Percentiles rank a stretch among this genome's conserved stretches.
These are phyloP conservation scores for Rhodomyrtus psidioides DNA, from an alignment of 441 rosid species.

Conservation along the genomic window DNA sequence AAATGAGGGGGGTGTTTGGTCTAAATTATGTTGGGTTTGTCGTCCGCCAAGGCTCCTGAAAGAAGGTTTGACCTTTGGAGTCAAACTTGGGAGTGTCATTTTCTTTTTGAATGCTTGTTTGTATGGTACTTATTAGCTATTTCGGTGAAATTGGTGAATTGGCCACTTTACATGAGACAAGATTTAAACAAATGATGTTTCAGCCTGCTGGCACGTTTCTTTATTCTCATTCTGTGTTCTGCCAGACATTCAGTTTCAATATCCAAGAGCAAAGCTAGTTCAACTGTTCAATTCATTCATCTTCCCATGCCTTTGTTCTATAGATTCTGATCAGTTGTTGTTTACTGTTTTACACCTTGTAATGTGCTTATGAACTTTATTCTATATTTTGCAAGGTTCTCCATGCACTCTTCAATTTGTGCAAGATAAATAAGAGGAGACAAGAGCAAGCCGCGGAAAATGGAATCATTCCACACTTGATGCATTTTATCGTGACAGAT, in stretches of 20 bases:
- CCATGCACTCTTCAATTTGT: conserved; percentile 84
- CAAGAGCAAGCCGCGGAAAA: conserved; percentile 99
- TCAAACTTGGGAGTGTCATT: background rate
- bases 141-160: background rate
- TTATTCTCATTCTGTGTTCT: background rate
- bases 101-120: background rate
- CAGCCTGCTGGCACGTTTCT: background rate
- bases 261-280: background rate
- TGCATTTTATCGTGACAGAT: conserved; percentile 72
- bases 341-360: background rate
- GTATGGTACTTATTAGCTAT: background rate
- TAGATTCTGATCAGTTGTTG: background rate
- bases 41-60: background rate
- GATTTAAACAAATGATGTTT: background rate
- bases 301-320: background rate
- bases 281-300: background rate
- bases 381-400: conserved; percentile 42
- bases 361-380: background rate
- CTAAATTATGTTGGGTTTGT: background rate
- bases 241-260: background rate
- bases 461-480: conserved; percentile 93
- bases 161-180: background rate
- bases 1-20: background rate
- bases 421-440: conserved; percentile 98
- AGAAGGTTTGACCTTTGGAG: background rate